Evolutionary conservation across 1,284 basidiomycete species (phyloP), one percentile per base, ranked within the genome.

Genomic region (Leucoagaricus sp.): DNA sequence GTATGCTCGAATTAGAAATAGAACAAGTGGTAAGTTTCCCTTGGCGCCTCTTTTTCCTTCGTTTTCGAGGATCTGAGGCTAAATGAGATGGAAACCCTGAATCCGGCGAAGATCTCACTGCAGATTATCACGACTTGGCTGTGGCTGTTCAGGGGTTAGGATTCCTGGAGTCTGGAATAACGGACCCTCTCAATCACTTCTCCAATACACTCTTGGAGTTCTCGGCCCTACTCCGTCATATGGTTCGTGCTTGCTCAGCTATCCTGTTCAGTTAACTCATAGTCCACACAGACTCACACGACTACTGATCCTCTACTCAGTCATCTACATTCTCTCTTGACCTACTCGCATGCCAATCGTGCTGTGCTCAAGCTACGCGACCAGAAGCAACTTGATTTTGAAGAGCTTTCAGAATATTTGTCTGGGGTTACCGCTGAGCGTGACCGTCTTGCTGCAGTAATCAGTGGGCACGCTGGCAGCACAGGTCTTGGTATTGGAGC

Each of bases 351-450:
- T 63, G 87, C 94, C 25, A 96, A 98, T 66, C 87, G 93, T 50
- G 86, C 88, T 7, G 93, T 98, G 4, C 83, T 99, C 59, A 96
- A 94, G 72, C 81, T 98, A 33, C 87, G 97, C 46, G 97, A 99
- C 71, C 94, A 98, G 74, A 99, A 98, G 72, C 97, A 99, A 72
- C 85, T 98, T 53, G 96, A 99, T 70, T 98, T 98, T 64, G 96
- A 99, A 73, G 96, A 98, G 68, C 84, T 98, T 4, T 96, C 94
- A 4, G 93, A 95, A 56, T 99, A 99, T 72, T 81, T 99, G 5
- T 93, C 93, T 1, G 91, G 90, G 6, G 86, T 98, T 28, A 95
- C 93, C 0, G 80, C 86, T 7, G 96, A 99, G 74, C 88, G 96
- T 10, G 97, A 99, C 70, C 81, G 96, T 38, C 79, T 99, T 8